phyloP scores from a whole-genome alignment of 2,329 filamentous ascomycete genomes.

The Ceratocystis cubensis region DNA sequence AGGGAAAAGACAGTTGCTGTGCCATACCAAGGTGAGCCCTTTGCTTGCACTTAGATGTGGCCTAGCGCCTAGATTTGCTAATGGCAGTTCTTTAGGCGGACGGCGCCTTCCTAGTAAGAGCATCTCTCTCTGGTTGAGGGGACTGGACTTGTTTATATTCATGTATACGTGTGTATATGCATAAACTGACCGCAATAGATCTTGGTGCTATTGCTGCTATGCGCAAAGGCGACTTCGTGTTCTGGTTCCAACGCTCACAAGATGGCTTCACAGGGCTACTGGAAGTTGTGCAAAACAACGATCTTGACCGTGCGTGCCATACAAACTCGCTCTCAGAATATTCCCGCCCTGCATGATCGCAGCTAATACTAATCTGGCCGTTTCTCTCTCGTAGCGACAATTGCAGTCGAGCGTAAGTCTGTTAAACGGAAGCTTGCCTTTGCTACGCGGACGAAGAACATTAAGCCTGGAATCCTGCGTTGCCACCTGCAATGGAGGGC shows the following conservation, averaged over 20 bases:
- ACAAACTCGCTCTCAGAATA: neutral
- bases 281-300: conserved; percentile 1
- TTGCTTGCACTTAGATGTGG: neutral
- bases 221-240: conserved; percentile 16
- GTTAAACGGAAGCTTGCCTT: conserved; percentile 11
- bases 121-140: neutral
- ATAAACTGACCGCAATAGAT: conserved; percentile 3
- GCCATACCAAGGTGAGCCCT: conserved; percentile 9
- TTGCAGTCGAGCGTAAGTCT: neutral
- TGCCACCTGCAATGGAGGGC: conserved; percentile 16
- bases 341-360: neutral
- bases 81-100: neutral
- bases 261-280: conserved; percentile 16
- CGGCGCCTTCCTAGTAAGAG: conserved; percentile 12
- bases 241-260: conserved; percentile 17
- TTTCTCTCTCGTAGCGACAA: conserved; percentile 1
- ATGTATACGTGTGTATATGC: neutral
- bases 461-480: conserved; percentile 10
- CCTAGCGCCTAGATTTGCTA: neutral
- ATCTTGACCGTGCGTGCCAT: neutral
- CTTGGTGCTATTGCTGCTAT: conserved; percentile 17
- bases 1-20: neutral
- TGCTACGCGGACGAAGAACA: neutral
- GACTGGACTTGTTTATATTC: neutral
- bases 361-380: neutral